Evolutionary conservation across 495 filamentous ascomycete species (phyloP), one percentile per base, ranked within the genome.

Genomic region (Aspergillus incahuasiensis): DNA sequence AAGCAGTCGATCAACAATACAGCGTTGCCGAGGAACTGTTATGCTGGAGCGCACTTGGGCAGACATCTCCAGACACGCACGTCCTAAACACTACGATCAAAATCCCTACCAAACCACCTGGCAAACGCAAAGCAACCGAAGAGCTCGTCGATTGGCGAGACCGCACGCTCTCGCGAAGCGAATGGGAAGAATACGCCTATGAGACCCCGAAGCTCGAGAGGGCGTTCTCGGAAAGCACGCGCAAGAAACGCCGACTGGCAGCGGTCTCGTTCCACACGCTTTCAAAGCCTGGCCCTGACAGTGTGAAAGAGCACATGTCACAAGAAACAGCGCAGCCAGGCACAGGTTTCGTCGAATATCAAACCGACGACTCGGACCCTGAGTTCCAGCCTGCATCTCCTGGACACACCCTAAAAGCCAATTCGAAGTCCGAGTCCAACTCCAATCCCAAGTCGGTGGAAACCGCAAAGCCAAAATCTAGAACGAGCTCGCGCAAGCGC

Each of bases 1-100:
- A 87, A 54, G 54, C 53, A 0, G 48, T 79, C 5, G 87, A 92
- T 58, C 65, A 59, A 20, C 63, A 74, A 56, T 62, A 69, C 13
- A 79, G 80, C 55, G 70, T 63, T 13, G 48, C 59, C 7, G 85
- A 87, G 65, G 86, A 91, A 68, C 61, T 64, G 34, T 58, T 65
- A 12, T 54, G 90, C 9, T 86, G 83, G 82, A 55, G 57, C 0
- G 35, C 85, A 9, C 63, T 91, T 11, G 68, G 66, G 19, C 63
- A 59, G 19, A 49, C 60, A 19, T 55, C 48, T 0, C 67, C 68
- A n/a, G 42, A 55, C 0, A 13, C 15, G 21, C 22, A 52, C 1
- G 49, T 64, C 20, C 41, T 60, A 21, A 13, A 51, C 18, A 11
- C 38, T 8, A 8, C 59, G 66, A 50, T 35, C 12, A 42, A 63